phyloP scores from a whole-genome alignment of 1,139 yeast genomes.

The Saccharomyces hybrid region DNA sequence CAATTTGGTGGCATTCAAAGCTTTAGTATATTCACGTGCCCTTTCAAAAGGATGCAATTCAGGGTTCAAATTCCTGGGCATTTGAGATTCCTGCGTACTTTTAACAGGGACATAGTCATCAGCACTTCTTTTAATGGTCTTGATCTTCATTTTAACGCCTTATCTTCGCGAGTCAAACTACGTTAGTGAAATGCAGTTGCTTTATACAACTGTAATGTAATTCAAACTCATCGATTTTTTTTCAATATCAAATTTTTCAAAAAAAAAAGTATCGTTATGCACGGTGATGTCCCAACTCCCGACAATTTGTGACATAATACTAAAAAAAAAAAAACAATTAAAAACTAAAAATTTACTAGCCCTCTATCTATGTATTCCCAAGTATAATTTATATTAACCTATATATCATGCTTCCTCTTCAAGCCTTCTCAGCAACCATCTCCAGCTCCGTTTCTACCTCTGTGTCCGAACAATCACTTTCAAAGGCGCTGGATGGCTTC shows the following conservation, averaged over 20 bases:
- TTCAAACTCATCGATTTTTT: background rate
- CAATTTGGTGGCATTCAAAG: constrained; percentile 87
- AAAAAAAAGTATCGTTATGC: background rate
- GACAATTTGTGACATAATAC: background rate
- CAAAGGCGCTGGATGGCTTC: background rate
- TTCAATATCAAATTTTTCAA: background rate
- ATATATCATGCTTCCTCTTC: background rate
- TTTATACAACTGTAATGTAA: background rate
- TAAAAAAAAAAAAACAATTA: background rate
- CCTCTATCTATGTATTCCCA: background rate
- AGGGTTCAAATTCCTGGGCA: constrained; percentile 87
- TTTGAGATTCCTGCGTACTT: constrained; percentile 77
- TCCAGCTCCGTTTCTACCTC: background rate
- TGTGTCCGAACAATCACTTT: background rate
- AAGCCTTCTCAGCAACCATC: background rate
- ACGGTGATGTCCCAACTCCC: background rate
- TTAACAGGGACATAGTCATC: constrained; percentile 89
- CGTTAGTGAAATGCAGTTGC: background rate
- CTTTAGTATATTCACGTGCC: constrained; percentile 92
- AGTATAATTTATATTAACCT: background rate
- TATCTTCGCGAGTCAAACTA: background rate
- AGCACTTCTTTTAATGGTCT: constrained; percentile 82
- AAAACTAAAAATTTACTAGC: background rate
- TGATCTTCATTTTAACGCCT: constrained; percentile 52
- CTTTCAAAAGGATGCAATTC: constrained; percentile 95